Percentiles rank a stretch among this genome's conserved stretches.
Evolutionary conservation across 768 basidiomycete species (phyloP).

Genomic region (Collybiopsis confluens): DNA sequence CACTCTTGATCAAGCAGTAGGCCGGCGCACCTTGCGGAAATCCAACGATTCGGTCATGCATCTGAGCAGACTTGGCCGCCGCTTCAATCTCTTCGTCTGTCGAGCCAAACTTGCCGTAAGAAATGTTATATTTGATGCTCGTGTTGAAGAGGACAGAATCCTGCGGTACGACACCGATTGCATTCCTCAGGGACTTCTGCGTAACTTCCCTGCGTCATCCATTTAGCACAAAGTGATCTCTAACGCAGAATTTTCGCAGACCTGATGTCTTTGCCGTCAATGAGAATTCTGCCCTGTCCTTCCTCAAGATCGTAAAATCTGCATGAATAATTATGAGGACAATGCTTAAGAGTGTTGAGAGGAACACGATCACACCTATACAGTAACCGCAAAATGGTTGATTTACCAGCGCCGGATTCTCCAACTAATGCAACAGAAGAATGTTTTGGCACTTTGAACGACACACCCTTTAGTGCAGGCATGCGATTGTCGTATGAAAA

Average conservation of each 20-base stretch:
- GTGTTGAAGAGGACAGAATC: conserved; percentile 73
- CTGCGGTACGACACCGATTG: conserved; percentile 91
- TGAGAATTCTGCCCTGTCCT: conserved; percentile 74
- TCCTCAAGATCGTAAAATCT: conserved; percentile 86
- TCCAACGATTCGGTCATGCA: conserved; percentile 79
- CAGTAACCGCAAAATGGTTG: conserved; percentile 79
- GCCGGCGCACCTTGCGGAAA: conserved; percentile 71
- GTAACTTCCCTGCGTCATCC: conserved; percentile 65
- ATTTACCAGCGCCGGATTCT: conserved; percentile 78
- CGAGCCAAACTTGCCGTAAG: conserved; percentile 78
- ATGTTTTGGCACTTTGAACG: conserved; percentile 85
- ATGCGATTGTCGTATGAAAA: conserved; percentile 80
- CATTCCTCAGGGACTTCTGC: conserved; percentile 69
- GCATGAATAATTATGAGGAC: too few species aligned
- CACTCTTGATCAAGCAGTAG: neutral
- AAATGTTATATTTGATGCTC: conserved; percentile 70
- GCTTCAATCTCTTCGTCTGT: conserved; percentile 70
- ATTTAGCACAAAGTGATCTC: neutral
- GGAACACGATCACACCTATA: too few species aligned
- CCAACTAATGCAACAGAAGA: conserved; percentile 89
- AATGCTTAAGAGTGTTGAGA: too few species aligned
- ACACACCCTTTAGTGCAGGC: conserved; percentile 70
- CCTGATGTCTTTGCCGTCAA: conserved; percentile 84
- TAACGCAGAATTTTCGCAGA: conserved; percentile 6
- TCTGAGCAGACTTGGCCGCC: conserved; percentile 78